These are phyloP conservation scores for Blastobotrys chiropterorum DNA, from an alignment of 805 yeast species.

Conservation along the genomic window DNA sequence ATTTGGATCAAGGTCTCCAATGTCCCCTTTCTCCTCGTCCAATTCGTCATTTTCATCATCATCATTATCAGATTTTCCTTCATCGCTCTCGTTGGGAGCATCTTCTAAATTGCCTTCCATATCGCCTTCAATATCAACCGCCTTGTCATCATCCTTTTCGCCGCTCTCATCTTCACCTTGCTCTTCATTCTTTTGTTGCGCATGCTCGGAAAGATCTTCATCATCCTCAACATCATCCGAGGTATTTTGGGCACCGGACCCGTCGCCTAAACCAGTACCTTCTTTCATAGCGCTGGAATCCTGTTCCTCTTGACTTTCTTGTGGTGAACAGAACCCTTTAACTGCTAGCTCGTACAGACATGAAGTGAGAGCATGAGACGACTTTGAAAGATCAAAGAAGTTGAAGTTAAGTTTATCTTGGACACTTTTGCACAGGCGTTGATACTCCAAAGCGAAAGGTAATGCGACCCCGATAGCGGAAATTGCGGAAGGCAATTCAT, in stretches of 20 bases:
- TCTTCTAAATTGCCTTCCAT: constrained; percentile 93
- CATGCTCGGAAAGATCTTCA: constrained; percentile 75
- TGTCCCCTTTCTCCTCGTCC: constrained; percentile 84
- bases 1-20: constrained; percentile 87
- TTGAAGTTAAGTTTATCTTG: constrained; percentile 40
- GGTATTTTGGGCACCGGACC: constrained; percentile 76
- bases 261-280: constrained; percentile 92
- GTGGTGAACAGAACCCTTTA: constrained; percentile 91
- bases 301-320: constrained; percentile 57
- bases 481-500: constrained; percentile 32
- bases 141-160: constrained; percentile 71
- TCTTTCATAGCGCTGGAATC: constrained; percentile 60
- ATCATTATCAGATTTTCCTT: constrained; percentile 41
- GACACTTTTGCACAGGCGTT: constrained; percentile 40
- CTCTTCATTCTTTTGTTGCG: constrained; percentile 63
- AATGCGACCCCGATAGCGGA: constrained; percentile 42
- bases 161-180: constrained; percentile 47
- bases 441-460: constrained; percentile 61
- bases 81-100: constrained; percentile 58
- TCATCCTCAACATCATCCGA: constrained; percentile 86
- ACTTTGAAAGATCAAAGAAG: constrained; percentile 52
- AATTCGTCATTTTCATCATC: constrained; percentile 58
- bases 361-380: constrained; percentile 51
- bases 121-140: constrained; percentile 92
- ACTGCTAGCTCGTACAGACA: constrained; percentile 57